Conservation (phyloP, 495 filamentous ascomycete species). For the Neurospora sublineolata region DNA sequence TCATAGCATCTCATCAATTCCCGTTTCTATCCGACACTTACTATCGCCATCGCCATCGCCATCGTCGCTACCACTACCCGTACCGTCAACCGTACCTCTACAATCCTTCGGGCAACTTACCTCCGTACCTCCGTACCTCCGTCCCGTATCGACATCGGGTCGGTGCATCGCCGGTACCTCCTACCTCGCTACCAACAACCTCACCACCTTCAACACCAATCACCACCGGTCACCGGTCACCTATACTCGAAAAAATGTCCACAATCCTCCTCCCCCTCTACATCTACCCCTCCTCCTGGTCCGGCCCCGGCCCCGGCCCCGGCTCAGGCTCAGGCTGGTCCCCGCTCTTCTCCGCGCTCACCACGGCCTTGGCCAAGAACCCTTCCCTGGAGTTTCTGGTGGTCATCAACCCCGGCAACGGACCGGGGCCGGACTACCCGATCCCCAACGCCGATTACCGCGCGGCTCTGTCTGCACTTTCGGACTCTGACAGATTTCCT, state of each 20-base stretch:
- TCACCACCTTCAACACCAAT: neutral
- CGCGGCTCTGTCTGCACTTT: slow-evolving; percentile 34
- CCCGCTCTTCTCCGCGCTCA: slow-evolving; percentile 28
- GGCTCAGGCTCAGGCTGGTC: slow-evolving; percentile 32
- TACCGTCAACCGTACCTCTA: neutral
- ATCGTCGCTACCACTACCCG: no score
- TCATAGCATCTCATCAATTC: neutral
- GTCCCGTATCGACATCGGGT: neutral
- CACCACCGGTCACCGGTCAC: neutral
- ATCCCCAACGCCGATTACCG: slow-evolving; percentile 43
- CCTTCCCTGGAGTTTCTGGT: slow-evolving; percentile 38
- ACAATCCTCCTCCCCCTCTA: slow-evolving; percentile 42
- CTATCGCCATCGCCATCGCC: neutral
- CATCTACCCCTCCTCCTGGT: slow-evolving; percentile 33
- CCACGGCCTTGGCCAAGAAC: slow-evolving; percentile 22
- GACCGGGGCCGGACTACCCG: slow-evolving; percentile 32
- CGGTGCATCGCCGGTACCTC: neutral
- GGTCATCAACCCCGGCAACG: slow-evolving; percentile 45
- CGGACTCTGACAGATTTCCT: slow-evolving; percentile 10
- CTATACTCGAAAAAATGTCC: neutral
- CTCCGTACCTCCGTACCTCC: neutral
- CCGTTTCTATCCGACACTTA: neutral
- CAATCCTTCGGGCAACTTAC: neutral
- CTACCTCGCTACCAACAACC: neutral
- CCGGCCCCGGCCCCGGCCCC: no score